Conservation (phyloP, 2,329 filamentous ascomycete genomes). For the Dactylellina cionopaga region DNA sequence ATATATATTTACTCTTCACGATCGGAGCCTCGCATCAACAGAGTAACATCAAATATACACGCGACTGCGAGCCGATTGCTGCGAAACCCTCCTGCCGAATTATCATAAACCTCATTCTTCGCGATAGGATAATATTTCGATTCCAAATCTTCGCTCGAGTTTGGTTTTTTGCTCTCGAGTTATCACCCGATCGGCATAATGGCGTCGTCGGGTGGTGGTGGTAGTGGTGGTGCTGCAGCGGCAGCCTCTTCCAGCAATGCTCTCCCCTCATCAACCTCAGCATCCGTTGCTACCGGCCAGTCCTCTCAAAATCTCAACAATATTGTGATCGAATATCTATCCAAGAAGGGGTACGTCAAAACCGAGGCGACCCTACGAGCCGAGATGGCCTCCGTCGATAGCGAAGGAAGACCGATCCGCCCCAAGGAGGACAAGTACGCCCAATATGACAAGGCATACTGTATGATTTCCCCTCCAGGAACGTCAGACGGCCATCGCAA, state of each 20-base stretch:
- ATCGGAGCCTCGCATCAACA: too few species aligned
- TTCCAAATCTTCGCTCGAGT: too few species aligned
- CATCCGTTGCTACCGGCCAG: constrained; percentile 1
- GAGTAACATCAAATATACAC: too few species aligned
- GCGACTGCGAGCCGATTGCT: too few species aligned
- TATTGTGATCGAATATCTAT: constrained; percentile 86
- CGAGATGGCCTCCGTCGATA: constrained; percentile 84
- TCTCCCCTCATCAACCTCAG: neutral
- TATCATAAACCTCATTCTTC: too few species aligned
- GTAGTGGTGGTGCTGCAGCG: constrained; percentile 22
- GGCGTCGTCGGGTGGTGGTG: constrained; percentile 20
- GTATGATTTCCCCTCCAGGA: constrained; percentile 60
- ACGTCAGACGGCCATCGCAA: neutral
- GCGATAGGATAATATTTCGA: too few species aligned
- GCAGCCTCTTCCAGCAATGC: constrained; percentile 25
- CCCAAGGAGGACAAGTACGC: constrained; percentile 73
- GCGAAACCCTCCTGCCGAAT: too few species aligned
- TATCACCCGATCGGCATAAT: too few species aligned
- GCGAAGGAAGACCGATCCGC: constrained; percentile 79
- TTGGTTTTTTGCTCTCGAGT: too few species aligned
- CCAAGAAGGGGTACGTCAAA: constrained; percentile 91
- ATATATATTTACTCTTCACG: too few species aligned
- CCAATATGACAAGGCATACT: constrained; percentile 78
- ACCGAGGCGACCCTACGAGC: constrained; percentile 92
- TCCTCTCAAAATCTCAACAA: constrained; percentile 54